Percentiles rank a stretch among this genome's conserved stretches.
phyloP scores from a whole-genome alignment of 805 yeast genomes.

The Kodamaea laetipori region DNA sequence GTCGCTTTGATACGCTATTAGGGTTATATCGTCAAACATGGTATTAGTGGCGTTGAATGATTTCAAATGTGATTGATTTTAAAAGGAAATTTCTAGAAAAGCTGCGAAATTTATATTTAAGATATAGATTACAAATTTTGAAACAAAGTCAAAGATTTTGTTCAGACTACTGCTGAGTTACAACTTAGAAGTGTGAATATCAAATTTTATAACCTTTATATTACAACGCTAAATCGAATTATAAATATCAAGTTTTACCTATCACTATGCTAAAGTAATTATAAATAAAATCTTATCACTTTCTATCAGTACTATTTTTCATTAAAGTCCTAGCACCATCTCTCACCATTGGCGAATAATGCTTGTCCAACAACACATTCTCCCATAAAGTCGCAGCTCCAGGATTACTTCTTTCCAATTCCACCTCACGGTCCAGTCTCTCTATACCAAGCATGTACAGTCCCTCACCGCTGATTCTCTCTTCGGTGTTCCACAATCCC shows the following conservation, averaged over 20 bases:
- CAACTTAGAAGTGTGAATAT: no score
- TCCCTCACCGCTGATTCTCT: slow-evolving; percentile 79
- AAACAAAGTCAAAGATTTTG: background rate
- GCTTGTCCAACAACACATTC: slow-evolving; percentile 71
- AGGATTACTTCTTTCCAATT: slow-evolving; percentile 75
- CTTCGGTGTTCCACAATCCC: slow-evolving; percentile 85
- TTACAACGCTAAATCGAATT: no score
- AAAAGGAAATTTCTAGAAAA: background rate
- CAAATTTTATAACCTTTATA: no score
- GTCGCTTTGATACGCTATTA: background rate
- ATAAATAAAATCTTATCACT: no score
- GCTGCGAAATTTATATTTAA: background rate
- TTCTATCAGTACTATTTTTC: slow-evolving; percentile 34
- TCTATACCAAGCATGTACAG: slow-evolving; percentile 59
- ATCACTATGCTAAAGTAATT: no score
- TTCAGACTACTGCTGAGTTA: no score
- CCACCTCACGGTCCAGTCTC: slow-evolving; percentile 43
- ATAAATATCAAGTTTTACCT: no score
- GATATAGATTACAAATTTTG: background rate
- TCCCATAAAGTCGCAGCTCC: slow-evolving; percentile 94
- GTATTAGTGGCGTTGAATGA: background rate
- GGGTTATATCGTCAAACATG: slow-evolving; percentile 4
- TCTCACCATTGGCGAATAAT: slow-evolving; percentile 80
- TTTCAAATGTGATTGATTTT: background rate
- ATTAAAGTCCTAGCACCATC: slow-evolving; percentile 55